Evolutionary conservation across 2,329 filamentous ascomycete genomes (phyloP).

Genomic region (Fusarium sp.): DNA sequence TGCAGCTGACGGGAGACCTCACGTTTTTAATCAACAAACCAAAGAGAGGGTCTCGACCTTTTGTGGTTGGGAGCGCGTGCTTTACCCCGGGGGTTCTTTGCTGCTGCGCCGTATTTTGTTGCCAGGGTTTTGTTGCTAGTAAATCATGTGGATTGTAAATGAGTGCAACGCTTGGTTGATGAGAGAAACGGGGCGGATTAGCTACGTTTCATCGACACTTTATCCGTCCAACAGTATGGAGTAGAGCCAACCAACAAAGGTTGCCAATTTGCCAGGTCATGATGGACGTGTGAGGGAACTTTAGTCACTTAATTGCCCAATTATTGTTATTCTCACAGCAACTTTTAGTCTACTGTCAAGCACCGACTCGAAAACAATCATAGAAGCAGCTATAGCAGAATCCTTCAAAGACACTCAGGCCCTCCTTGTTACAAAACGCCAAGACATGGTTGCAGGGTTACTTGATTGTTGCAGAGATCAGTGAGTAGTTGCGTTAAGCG

Average conservation of each 20-base stretch:
- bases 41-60: conserved; percentile 15
- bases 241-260: not conserved
- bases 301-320: not conserved
- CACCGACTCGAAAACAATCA: not conserved
- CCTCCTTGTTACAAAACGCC: not conserved
- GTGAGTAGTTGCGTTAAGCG: not conserved
- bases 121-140: not conserved
- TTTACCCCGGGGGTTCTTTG: conserved; percentile 5
- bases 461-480: not conserved
- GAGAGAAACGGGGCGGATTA: not conserved
- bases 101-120: not conserved
- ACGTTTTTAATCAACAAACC: not conserved
- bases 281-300: not conserved
- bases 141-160: not conserved
- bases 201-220: not conserved
- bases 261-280: not conserved
- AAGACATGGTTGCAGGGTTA: not conserved
- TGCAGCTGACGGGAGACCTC: conserved; percentile 2
- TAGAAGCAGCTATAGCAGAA: not conserved
- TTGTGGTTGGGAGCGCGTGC: not conserved
- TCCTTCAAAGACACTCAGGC: not conserved
- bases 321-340: too few species aligned
- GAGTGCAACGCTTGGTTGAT: not conserved
- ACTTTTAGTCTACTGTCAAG: not conserved
- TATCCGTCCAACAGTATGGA: not conserved